These are phyloP conservation scores for Amorphotheca resinae DNA, from an alignment of 495 filamentous ascomycete species.

Conservation along the genomic window DNA sequence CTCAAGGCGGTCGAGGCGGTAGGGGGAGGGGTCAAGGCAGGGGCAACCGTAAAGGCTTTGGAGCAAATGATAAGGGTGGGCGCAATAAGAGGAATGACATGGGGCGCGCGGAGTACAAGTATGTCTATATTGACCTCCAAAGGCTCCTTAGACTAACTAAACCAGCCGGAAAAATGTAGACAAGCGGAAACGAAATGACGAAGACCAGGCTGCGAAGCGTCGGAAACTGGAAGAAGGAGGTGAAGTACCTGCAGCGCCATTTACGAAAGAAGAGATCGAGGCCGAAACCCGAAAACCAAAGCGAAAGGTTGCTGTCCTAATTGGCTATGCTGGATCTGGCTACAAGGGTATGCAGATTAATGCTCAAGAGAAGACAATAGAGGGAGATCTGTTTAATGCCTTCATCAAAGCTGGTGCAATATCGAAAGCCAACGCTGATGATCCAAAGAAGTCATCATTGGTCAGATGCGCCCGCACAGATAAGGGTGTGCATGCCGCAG, in stretches of 20 bases:
- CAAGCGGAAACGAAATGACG: constrained; percentile 49
- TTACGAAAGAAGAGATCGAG: constrained; percentile 67
- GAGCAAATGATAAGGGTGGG: constrained; percentile 22
- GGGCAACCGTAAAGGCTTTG: constrained; percentile 11
- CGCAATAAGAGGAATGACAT: constrained; percentile 50
- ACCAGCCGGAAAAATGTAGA: constrained; percentile 49
- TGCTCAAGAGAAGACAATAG: constrained; percentile 74
- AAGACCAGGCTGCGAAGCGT: constrained; percentile 44
- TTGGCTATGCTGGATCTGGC: constrained; percentile 93
- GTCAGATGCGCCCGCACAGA: constrained; percentile 91
- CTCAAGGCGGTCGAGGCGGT: constrained; percentile 7
- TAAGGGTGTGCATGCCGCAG: constrained; percentile 95
- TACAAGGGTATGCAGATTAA: constrained; percentile 93
- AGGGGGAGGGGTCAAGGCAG: constrained; percentile 23
- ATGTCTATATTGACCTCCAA: constrained; percentile 19
- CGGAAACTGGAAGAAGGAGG: constrained; percentile 24
- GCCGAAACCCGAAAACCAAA: constrained; percentile 79
- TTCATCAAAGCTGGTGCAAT: constrained; percentile 85
- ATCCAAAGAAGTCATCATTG: constrained; percentile 91
- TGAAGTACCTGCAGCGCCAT: constrained; percentile 38
- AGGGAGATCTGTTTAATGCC: constrained; percentile 89
- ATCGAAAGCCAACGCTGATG: constrained; percentile 88
- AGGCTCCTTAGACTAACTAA: constrained; percentile 39
- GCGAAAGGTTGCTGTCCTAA: constrained; percentile 85
- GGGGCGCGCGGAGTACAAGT: constrained; percentile 56